Base-by-base conservation (phyloP, 257 asterid genomes). In the Lycium ferocissimum region DNA sequence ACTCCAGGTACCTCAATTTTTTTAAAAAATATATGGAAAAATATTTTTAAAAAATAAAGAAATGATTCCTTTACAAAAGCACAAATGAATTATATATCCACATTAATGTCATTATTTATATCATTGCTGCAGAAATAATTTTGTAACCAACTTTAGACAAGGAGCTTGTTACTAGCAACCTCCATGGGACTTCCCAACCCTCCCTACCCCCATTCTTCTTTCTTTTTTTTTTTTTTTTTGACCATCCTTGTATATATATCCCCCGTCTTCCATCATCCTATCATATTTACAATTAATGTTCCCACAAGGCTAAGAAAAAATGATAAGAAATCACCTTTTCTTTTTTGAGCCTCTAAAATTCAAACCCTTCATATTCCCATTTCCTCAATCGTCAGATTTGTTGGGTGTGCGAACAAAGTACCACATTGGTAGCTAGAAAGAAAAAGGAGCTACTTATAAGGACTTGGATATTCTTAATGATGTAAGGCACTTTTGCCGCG, bases 21-120 rank as follows among this genome's bases (percentile, higher is more conserved):
- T 61, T 61, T 37, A 62, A 80, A 57, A 49, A 56, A 20, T 62
- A 66, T 35, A 79, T 37, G 40, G 3, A 59, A 38, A 5, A 40
- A 5, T 51, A 65, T 65, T 49, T 49, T 70, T 65, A 1, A 47
- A 80, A 67, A 15, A 2, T 35, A 56, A 84, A 51, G 87, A 87
- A 83, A 85, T 85, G 86, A 81, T 88, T 75, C 86, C 78, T 54
- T 84, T 69, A 49, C 75, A 79, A 7, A 13, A 45, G 86, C 38
- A 79, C 76, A 88, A 47, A 5, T 79, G 63, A 58, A 26, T n/a
- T n/a, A 8, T 62, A 20, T 62, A 26, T 47, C 51, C 54, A 38
- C 38, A 62, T 22, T 6, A 62, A 62, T 62, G 37, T 62, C 70
- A 9, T 62, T 14, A 63, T 10, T 63, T 15, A 63, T 26, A 9